phyloP scores from a whole-genome alignment of 2,329 filamentous ascomycete genomes.

The Aspergillus brunneoviolaceus region DNA sequence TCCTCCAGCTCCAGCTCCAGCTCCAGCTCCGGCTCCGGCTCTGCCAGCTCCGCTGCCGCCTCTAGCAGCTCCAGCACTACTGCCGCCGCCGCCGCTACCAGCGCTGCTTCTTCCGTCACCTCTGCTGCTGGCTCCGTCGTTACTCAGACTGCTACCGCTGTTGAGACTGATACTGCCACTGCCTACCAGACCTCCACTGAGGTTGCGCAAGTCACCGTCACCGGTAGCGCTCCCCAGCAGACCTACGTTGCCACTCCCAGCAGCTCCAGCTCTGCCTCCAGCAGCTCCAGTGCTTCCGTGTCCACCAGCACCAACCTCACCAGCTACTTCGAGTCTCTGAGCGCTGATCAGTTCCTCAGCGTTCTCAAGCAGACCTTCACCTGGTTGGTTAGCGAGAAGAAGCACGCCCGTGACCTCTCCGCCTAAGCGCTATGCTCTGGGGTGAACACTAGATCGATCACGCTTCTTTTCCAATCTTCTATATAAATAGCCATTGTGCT shows the following conservation, averaged over 20 bases:
- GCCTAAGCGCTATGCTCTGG: constrained; percentile 25
- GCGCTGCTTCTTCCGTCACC: constrained; percentile 12
- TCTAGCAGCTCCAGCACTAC: constrained; percentile 12
- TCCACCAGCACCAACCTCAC: constrained; percentile 23
- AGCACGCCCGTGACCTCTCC: constrained; percentile 32
- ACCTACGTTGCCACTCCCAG: constrained; percentile 22
- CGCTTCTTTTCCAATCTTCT: constrained; percentile 12
- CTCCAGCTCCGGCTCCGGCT: constrained; percentile 14
- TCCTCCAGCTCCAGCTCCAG: constrained; percentile 19
- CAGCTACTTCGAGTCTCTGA: constrained; percentile 33
- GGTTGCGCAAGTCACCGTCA: constrained; percentile 23
- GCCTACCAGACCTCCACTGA: constrained; percentile 25
- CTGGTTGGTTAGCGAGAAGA: constrained; percentile 35
- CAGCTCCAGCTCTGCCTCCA: constrained; percentile 12
- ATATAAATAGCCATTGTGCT: constrained; percentile 7
- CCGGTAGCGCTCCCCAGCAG: constrained; percentile 23
- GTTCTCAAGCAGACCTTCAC: constrained; percentile 30
- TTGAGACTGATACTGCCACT: constrained; percentile 23
- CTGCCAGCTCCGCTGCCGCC: constrained; percentile 14
- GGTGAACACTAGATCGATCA: constrained; percentile 10
- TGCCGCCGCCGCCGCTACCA: constrained; percentile 9
- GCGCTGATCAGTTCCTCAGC: constrained; percentile 31
- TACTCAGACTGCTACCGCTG: constrained; percentile 16
- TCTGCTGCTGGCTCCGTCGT: constrained; percentile 12
- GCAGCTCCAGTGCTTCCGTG: constrained; percentile 15